These are phyloP conservation scores for Pelargonium nanum DNA, from an alignment of 345 rosid genomes.

Conservation along the genomic window DNA sequence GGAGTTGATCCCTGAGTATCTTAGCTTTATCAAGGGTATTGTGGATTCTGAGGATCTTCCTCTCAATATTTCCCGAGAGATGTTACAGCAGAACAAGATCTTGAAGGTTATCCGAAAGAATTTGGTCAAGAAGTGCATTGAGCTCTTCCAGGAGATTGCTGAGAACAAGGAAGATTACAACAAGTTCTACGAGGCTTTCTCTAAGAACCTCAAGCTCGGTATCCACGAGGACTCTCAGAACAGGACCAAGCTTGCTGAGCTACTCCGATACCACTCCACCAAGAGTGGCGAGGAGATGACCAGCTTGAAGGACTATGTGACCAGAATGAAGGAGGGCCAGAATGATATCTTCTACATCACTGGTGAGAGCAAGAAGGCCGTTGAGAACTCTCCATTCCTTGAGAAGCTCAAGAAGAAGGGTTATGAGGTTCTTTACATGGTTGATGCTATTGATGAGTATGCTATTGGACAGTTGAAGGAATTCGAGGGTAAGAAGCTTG, in stretches of 20 bases:
- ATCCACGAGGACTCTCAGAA: constrained; percentile 82
- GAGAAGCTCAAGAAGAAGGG: constrained; percentile 90
- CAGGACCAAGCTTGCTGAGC: constrained; percentile 67
- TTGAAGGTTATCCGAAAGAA: constrained; percentile 85
- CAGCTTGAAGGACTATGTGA: constrained; percentile 81
- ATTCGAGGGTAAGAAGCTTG: constrained; percentile 75
- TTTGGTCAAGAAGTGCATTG: constrained; percentile 82
- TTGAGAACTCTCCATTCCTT: constrained; percentile 90
- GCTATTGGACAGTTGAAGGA: constrained; percentile 83
- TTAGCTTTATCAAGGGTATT: constrained; percentile 77
- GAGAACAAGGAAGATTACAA: constrained; percentile 93
- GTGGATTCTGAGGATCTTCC: constrained; percentile 92
- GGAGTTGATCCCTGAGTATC: constrained; percentile 76
- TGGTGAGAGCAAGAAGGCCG: constrained; percentile 90
- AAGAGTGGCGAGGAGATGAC: constrained; percentile 91
- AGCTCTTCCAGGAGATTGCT: constrained; percentile 82
- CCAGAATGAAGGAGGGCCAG: constrained; percentile 93
- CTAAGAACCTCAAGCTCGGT: constrained; percentile 81
- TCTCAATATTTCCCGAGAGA: constrained; percentile 81
- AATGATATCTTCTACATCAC: constrained; percentile 72
- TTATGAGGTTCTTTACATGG: constrained; percentile 72
- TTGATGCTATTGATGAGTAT: constrained; percentile 83
- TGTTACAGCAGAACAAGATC: constrained; percentile 81
- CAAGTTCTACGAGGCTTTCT: constrained; percentile 83
- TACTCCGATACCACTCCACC: constrained; percentile 81